Conservation (phyloP, 2,329 filamentous ascomycete species). For the Exutisphaerella laricina region DNA sequence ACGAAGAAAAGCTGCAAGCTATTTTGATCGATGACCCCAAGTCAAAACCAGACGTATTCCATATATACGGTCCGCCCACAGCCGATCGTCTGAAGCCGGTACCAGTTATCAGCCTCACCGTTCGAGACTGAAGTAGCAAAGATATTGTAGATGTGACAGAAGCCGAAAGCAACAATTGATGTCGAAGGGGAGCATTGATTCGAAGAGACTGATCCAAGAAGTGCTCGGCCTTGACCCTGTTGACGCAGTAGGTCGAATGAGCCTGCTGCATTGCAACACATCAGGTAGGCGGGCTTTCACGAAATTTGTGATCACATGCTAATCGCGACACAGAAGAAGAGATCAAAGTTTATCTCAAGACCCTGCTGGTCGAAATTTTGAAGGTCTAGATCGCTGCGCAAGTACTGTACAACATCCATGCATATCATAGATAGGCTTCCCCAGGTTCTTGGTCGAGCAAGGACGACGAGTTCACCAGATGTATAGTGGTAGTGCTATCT, state of each 20-base stretch:
- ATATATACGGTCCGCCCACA: conserved; percentile 53
- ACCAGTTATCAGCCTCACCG: conserved; percentile 61
- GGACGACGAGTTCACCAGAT: too few relatives aligned
- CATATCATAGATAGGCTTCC: too few relatives aligned
- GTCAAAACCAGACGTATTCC: conserved; percentile 45
- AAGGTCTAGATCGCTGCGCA: too few relatives aligned
- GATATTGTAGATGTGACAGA: conserved; percentile 60
- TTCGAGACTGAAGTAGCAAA: conserved; percentile 52
- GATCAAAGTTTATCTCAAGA: neutral
- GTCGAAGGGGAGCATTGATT: conserved; percentile 65
- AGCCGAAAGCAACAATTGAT: conserved; percentile 52
- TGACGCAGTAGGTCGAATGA: conserved; percentile 64
- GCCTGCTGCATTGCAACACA: conserved; percentile 70
- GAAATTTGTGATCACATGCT: neutral
- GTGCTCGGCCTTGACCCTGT: conserved; percentile 51
- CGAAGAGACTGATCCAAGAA: conserved; percentile 55
- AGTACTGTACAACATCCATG: too few relatives aligned
- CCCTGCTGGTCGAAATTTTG: neutral
- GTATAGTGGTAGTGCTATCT: too few relatives aligned
- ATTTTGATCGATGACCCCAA: conserved; percentile 56
- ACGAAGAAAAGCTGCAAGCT: conserved; percentile 57
- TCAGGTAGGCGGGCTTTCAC: conserved; percentile 43
- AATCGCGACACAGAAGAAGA: neutral
- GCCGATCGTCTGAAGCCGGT: conserved; percentile 49
- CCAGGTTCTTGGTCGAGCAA: too few relatives aligned